Percentiles rank a stretch among this genome's conserved stretches.
Conservation (phyloP, 331 rosid species). For the Acacia pycnantha region DNA sequence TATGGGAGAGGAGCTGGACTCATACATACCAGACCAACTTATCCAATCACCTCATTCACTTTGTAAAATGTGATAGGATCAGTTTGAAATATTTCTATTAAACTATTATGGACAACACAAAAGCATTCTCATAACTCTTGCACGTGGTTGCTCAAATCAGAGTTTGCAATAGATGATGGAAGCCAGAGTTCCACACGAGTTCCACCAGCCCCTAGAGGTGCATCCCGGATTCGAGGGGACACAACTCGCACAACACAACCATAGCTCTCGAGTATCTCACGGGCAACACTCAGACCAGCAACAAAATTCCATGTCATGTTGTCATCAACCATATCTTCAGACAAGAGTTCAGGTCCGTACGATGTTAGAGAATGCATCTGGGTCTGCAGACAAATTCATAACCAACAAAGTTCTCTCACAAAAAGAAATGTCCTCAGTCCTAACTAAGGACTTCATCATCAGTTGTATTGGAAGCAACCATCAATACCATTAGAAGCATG, state of each 20-base stretch:
- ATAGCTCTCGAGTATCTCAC: constrained; percentile 90
- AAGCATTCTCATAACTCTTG: constrained; percentile 37
- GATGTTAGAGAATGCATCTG: constrained; percentile 89
- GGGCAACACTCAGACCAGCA: constrained; percentile 90
- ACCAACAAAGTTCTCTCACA: constrained; percentile 20
- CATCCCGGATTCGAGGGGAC: constrained; percentile 78
- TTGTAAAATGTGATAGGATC: neutral
- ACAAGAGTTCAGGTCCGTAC: constrained; percentile 72
- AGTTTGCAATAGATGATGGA: constrained; percentile 48
- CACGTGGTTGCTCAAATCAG: constrained; percentile 44
- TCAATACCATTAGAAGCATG: constrained; percentile 16
- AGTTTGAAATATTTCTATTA: constrained; percentile 15
- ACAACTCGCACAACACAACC: constrained; percentile 89
- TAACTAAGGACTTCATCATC: constrained; percentile 12
- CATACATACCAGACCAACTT: constrained; percentile 16
- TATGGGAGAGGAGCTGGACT: too few species aligned
- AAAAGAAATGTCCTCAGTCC: neutral
- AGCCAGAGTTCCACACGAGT: constrained; percentile 95
- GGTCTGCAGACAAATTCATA: constrained; percentile 65
- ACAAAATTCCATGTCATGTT: constrained; percentile 96
- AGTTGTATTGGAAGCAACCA: constrained; percentile 12
- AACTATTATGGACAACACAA: constrained; percentile 9
- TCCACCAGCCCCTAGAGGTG: constrained; percentile 92
- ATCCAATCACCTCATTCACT: constrained; percentile 14
- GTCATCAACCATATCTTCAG: constrained; percentile 79